Conservation (phyloP, 768 basidiomycete species). For the Mycena olivaceomarginata region DNA sequence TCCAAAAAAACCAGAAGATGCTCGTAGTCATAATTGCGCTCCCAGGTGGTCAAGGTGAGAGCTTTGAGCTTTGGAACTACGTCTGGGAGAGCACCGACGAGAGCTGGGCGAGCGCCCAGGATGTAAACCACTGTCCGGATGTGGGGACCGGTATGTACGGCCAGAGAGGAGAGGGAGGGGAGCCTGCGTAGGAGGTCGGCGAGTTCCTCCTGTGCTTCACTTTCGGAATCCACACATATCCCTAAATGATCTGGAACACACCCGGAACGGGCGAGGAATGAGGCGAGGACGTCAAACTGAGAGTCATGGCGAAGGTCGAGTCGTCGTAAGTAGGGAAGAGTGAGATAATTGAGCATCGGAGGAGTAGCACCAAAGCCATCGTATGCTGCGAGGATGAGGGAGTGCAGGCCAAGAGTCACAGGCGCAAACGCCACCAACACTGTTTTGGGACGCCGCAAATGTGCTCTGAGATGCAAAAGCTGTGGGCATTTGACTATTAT, state of each 20-base stretch:
- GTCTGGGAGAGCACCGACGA: neutral
- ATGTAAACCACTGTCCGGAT: neutral
- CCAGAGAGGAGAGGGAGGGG: neutral
- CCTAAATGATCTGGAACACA: neutral
- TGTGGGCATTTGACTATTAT: neutral
- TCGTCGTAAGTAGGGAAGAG: neutral
- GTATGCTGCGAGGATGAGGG: neutral
- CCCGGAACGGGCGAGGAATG: neutral
- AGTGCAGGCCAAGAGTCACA: neutral
- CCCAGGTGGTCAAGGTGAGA: slow-evolving; percentile 4
- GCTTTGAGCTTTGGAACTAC: neutral
- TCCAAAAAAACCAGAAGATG: neutral
- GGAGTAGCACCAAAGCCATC: neutral
- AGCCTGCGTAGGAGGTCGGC: neutral
- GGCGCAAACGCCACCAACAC: neutral
- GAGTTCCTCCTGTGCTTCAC: neutral
- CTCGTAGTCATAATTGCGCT: neutral
- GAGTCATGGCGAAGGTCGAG: neutral
- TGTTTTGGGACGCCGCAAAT: neutral
- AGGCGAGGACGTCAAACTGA: neutral
- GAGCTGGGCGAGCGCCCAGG: neutral
- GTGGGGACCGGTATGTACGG: neutral
- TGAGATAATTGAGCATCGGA: neutral
- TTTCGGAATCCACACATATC: neutral
- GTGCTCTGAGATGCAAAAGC: neutral